These are phyloP conservation scores for Marasmius oreades DNA, from an alignment of 1,284 basidiomycete species.

Conservation along the genomic window DNA sequence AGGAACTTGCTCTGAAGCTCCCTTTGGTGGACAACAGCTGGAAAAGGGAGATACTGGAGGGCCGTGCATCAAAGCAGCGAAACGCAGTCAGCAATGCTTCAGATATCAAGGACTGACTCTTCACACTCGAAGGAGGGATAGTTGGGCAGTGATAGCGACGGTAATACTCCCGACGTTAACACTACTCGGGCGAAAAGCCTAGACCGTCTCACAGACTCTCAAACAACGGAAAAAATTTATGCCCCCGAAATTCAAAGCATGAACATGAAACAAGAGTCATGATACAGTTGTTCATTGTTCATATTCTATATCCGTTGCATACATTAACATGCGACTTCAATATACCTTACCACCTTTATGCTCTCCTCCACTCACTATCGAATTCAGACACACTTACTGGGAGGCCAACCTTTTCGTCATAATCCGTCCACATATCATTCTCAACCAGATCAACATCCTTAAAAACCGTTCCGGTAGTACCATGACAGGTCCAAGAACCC, in stretches of 20 bases:
- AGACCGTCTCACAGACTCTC: too few species aligned
- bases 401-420: constrained; percentile 68
- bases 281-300: neutral
- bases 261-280: neutral
- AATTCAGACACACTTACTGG: constrained; percentile 66
- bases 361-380: constrained; percentile 62
- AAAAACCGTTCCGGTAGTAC: constrained; percentile 52
- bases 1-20: constrained; percentile 16
- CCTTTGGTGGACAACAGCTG: constrained; percentile 16
- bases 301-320: neutral
- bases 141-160: too few species aligned
- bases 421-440: constrained; percentile 70
- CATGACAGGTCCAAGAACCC: constrained; percentile 73
- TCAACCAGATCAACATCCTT: constrained; percentile 60
- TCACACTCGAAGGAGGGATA: too few species aligned
- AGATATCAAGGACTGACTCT: neutral
- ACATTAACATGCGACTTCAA: neutral
- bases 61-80: constrained; percentile 16
- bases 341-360: constrained; percentile 27
- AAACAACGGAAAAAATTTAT: too few species aligned
- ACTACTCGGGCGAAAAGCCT: too few species aligned
- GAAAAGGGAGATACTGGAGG: constrained; percentile 27
- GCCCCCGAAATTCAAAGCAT: too few species aligned
- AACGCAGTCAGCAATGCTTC: neutral
- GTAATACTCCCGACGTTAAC: too few species aligned